A percentile compares a stretch with the other conserved stretches of the same genome.
phyloP scores from a whole-genome alignment of 139 green algal genomes.

The Pleodorina starrii region DNA sequence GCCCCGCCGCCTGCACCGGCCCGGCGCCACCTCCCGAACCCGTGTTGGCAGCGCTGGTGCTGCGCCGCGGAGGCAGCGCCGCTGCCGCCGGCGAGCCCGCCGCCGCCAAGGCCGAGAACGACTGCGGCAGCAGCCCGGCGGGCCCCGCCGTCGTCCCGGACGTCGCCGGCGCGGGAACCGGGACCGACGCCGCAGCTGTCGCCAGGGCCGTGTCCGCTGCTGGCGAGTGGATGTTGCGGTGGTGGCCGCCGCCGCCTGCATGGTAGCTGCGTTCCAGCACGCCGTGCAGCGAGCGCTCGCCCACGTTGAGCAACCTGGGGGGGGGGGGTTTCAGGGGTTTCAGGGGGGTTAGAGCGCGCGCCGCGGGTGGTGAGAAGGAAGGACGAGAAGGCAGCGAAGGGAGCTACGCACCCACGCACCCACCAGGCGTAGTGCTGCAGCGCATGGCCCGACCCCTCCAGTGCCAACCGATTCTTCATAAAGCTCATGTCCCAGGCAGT shows the following conservation, averaged over 20 bases:
- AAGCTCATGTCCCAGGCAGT: slow-evolving; percentile 59
- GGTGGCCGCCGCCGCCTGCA: neutral
- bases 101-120: neutral
- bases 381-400: neutral
- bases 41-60: neutral
- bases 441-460: slow-evolving; percentile 61
- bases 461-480: slow-evolving; percentile 55
- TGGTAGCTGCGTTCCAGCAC: slow-evolving; percentile 13
- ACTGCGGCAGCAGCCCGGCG: neutral
- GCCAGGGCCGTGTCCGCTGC: neutral
- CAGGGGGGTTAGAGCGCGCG: too few species aligned
- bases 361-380: neutral
- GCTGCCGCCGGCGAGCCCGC: neutral
- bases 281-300: slow-evolving; percentile 41
- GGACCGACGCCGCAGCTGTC: too few species aligned
- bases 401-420: neutral
- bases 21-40: neutral
- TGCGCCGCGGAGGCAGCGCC: neutral
- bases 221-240: neutral
- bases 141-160: neutral
- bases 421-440: slow-evolving; percentile 58
- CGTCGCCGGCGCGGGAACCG: too few species aligned
- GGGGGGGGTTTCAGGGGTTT: too few species aligned
- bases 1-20: neutral
- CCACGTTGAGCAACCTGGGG: slow-evolving; percentile 30